A percentile compares a stretch with the other conserved stretches of the same genome.
Evolutionary conservation across 192 early-diverging fungal genomes (phyloP).

Genomic region (Funneliformis mosseae): DNA sequence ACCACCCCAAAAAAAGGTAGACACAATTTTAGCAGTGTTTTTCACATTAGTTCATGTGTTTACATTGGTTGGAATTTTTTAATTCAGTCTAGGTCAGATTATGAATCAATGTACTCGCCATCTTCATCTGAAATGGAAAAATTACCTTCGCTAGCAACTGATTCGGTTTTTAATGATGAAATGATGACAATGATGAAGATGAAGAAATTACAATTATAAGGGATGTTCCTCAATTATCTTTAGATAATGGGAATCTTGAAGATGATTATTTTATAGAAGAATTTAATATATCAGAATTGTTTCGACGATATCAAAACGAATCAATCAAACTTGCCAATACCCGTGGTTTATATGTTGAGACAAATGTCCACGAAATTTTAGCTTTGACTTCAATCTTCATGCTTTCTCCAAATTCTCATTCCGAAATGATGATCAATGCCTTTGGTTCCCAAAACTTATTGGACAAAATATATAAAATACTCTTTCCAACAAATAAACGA

Average conservation of each 20-base stretch:
- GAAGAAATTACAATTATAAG: not conserved
- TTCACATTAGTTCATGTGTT: not conserved
- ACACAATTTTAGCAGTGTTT: conserved; percentile 6
- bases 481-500: too few relatives aligned
- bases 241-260: not conserved
- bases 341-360: too few relatives aligned
- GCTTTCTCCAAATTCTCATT: conserved; percentile 14
- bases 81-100: conserved; percentile 27
- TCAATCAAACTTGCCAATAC: too few relatives aligned
- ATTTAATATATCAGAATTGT: not conserved
- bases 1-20: conserved; percentile 25
- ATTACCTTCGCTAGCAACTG: conserved; percentile 18
- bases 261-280: conserved; percentile 4
- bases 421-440: not conserved
- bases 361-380: conserved; percentile 16
- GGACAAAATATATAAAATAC: too few relatives aligned
- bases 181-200: not conserved
- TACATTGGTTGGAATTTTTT: conserved; percentile 12
- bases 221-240: not conserved
- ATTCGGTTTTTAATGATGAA: not conserved
- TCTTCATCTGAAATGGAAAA: conserved; percentile 23
- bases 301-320: not conserved
- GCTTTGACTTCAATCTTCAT: conserved; percentile 9
- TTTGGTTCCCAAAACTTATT: conserved; percentile 6
- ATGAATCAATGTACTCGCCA: conserved; percentile 24